These are phyloP conservation scores for Lasiodiplodia sp. DNA, from an alignment of 2,329 filamentous ascomycete species.

Conservation along the genomic window DNA sequence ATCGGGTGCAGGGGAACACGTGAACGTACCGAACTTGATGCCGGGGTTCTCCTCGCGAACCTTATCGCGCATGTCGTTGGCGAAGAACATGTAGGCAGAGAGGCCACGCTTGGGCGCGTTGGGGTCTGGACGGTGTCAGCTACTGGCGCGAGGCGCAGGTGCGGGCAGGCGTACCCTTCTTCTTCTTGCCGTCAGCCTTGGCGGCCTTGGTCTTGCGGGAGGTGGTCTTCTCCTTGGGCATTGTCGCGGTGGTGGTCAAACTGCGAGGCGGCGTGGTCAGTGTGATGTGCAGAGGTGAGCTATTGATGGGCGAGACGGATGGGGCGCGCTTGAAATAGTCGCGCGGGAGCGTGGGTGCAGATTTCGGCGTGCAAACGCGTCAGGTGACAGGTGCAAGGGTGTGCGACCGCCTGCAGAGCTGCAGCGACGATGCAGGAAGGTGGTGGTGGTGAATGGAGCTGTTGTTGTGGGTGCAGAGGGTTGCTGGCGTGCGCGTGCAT, in stretches of 20 bases:
- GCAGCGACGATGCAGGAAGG: conserved; percentile 5
- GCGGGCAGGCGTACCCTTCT: conserved; percentile 66
- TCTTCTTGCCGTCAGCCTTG: conserved; percentile 68
- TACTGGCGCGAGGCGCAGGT: conserved; percentile 2
- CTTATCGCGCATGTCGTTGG: conserved; percentile 98
- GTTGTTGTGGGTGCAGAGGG: conserved; percentile 5
- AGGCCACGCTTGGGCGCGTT: conserved; percentile 99
- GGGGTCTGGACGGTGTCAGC: conserved; percentile 70
- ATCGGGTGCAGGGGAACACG: conserved; percentile 1
- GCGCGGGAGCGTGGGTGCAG: conserved; percentile 11
- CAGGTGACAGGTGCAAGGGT: conserved; percentile 2
- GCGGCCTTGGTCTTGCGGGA: conserved; percentile 68
- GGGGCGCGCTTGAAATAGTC: conserved; percentile 26
- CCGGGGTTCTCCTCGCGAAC: conserved; percentile 98
- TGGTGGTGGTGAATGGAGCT: conserved; percentile 9
- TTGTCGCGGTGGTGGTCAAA: conserved; percentile 42
- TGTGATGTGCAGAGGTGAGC: conserved; percentile 11
- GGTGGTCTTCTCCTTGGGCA: conserved; percentile 73
- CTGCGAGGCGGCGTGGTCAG: conserved; percentile 15
- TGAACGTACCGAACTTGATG: conserved; percentile 83
- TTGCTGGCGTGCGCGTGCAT: conserved; percentile 16
- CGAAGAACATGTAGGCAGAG: conserved; percentile 99
- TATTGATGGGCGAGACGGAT: neutral
- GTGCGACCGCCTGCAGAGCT: conserved; percentile 16
- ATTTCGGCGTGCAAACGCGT: conserved; percentile 8